phyloP scores from a whole-genome alignment of 495 filamentous ascomycete species.

The Parathielavia appendiculata region DNA sequence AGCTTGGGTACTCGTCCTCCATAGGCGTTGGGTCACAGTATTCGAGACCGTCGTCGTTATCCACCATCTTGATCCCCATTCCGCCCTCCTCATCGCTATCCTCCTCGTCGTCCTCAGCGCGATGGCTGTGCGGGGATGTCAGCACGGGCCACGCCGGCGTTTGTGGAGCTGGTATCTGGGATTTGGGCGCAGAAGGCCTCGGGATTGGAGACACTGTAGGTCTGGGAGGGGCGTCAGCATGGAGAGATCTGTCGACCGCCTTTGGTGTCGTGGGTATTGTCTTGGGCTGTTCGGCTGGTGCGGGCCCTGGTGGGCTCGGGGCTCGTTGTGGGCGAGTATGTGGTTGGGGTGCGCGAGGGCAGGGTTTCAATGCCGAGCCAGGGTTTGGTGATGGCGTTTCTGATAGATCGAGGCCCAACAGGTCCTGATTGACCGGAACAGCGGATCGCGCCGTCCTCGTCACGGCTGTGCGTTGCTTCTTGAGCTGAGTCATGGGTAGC shows the following conservation, averaged over 20 bases:
- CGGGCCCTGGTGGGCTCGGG: background rate
- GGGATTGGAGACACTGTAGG: background rate
- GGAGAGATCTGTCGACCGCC: background rate
- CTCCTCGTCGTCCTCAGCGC: conserved; percentile 28
- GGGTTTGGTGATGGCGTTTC: background rate
- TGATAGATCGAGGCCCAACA: conserved; percentile 1
- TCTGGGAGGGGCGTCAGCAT: background rate
- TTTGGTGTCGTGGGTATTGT: background rate
- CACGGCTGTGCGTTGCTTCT: conserved; percentile 13
- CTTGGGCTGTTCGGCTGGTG: background rate
- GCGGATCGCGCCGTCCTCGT: conserved; percentile 22
- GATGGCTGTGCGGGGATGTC: conserved; percentile 21
- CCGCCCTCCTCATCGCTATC: conserved; percentile 42
- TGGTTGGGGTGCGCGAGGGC: background rate
- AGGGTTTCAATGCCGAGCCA: background rate
- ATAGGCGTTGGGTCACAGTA: conserved; percentile 29
- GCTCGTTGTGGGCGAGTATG: background rate
- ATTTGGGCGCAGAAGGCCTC: background rate
- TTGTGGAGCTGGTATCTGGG: background rate
- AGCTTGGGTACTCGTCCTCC: conserved; percentile 14
- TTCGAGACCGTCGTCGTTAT: conserved; percentile 38
- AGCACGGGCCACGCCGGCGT: conserved; percentile 6
- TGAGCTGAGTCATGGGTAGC: conserved; percentile 9
- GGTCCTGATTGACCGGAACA: conserved; percentile 10
- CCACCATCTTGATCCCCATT: conserved; percentile 47